Evolutionary conservation across 106 monocot species (phyloP), one percentile per base, ranked within the genome.

Genomic region (Triglochin maritima): DNA sequence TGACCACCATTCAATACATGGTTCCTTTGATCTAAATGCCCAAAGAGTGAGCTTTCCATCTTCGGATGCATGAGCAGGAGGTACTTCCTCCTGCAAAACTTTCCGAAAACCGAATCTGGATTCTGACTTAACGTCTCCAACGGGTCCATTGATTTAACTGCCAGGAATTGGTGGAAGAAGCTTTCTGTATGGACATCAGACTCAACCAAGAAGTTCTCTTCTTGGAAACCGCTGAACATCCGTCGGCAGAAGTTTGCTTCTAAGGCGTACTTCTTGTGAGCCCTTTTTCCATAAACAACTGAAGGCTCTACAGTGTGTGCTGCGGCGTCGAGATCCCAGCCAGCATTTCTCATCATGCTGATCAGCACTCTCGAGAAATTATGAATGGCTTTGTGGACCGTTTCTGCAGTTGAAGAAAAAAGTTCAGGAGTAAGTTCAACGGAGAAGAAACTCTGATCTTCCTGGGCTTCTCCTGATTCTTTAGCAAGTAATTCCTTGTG

Each of bases 181-280:
- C 50, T 62, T 58, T 82, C 77, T 46, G 64, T 16, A 9, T 6
- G 11, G 62, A 79, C 59, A n/a, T 58, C 69, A n/a, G 60, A 6
- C 13, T 85, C 85, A 42, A 76, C 56, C 45, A 78, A 67, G 56
- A 89, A 86, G 11, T 72, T 80, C 53, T 89, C 86, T 64, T 84
- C 84, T 49, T 79, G 80, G 67, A 80, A 84, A 42, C 87, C 79
- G 61, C 61, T 54, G 61, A 94, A 86, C 80, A 94, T 89, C 65
- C 56, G 69, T 52, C 73, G 80, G 70, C 84, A 89, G 53, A 94
- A 76, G 45, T 82, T 71, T 6, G 89, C 72, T 56, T 94, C 89
- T 59, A 94, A 94, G 6, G 87, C 94, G 66, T 80, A 94, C 68
- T 94, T 94, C 72, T 94, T 94, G 77, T 94, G 94, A 53, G 80